Percentiles rank a stretch among this genome's conserved stretches.
Conservation (phyloP, 495 filamentous ascomycete species). For the Poronia punctata region DNA sequence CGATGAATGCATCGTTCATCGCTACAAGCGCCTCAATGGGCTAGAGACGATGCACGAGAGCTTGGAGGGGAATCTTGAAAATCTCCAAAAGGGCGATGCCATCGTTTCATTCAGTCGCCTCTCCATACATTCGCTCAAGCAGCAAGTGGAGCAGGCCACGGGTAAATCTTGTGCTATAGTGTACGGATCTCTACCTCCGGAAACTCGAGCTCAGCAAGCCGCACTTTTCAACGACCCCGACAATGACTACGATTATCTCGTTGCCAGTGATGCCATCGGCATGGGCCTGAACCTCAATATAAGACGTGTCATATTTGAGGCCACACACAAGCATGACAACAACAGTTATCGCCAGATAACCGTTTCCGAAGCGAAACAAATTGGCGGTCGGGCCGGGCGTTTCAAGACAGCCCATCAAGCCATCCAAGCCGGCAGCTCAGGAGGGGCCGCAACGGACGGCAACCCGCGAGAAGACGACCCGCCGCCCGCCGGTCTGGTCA, state of each 20-base stretch:
- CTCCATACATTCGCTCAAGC: conserved; percentile 73
- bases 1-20: conserved; percentile 72
- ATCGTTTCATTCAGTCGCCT: conserved; percentile 78
- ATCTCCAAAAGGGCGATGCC: conserved; percentile 83
- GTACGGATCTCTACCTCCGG: conserved; percentile 87
- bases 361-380: conserved; percentile 85
- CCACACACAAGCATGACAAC: conserved; percentile 60
- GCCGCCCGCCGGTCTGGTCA: conserved; percentile 57
- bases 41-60: conserved; percentile 58
- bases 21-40: conserved; percentile 75
- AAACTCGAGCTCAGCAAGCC: conserved; percentile 86
- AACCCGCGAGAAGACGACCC: conserved; percentile 43
- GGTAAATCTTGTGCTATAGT: conserved; percentile 80
- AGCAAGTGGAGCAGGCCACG: conserved; percentile 66
- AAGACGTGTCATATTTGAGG: conserved; percentile 84
- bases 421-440: conserved; percentile 22
- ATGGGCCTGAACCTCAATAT: conserved; percentile 96
- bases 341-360: conserved; percentile 41
- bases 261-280: conserved; percentile 92
- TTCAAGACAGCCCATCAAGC: conserved; percentile 64
- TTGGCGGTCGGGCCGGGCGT: conserved; percentile 86
- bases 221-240: conserved; percentile 86
- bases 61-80: conserved; percentile 52
- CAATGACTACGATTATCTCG: conserved; percentile 90
- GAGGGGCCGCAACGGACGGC: conserved; percentile 2